Conservation (phyloP, 768 basidiomycete species). For the Wakefieldia striispora region DNA sequence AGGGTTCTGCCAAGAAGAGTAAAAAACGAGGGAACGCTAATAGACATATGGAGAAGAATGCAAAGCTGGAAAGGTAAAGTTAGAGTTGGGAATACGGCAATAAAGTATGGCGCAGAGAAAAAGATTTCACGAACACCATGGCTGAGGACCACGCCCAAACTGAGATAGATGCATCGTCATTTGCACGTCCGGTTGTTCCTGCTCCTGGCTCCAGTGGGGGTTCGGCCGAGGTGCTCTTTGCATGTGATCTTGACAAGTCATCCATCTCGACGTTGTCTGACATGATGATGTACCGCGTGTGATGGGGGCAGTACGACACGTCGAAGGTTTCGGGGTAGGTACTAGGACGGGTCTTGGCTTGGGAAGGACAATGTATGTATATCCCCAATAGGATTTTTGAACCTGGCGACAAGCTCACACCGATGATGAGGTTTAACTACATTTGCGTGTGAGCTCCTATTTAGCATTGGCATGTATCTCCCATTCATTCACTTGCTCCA, state of each 20-base stretch:
- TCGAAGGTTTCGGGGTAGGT: too few relatives aligned
- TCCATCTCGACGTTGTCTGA: constrained; percentile 38
- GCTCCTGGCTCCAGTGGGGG: constrained; percentile 1
- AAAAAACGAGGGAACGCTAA: constrained; percentile 61
- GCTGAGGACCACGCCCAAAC: constrained; percentile 42
- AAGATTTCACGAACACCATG: constrained; percentile 23
- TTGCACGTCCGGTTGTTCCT: constrained; percentile 7
- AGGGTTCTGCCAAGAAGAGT: constrained; percentile 60
- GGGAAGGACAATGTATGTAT: too few relatives aligned
- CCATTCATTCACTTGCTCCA: too few relatives aligned
- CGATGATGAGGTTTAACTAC: too few relatives aligned
- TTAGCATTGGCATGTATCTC: too few relatives aligned
- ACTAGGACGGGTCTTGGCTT: too few relatives aligned
- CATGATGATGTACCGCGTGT: constrained; percentile 19
- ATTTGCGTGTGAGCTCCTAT: too few relatives aligned
- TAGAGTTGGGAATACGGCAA: constrained; percentile 3
- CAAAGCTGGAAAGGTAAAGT: constrained; percentile 29
- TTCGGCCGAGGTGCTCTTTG: constrained; percentile 9
- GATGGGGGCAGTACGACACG: too few relatives aligned
- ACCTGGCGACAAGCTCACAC: too few relatives aligned
- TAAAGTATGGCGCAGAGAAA: not conserved
- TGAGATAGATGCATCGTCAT: constrained; percentile 27
- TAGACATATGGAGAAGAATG: constrained; percentile 36
- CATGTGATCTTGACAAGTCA: constrained; percentile 29
- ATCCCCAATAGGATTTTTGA: too few relatives aligned